phyloP scores from a whole-genome alignment of 164 flowering plant genomes.

The Nelumbo lutea region DNA sequence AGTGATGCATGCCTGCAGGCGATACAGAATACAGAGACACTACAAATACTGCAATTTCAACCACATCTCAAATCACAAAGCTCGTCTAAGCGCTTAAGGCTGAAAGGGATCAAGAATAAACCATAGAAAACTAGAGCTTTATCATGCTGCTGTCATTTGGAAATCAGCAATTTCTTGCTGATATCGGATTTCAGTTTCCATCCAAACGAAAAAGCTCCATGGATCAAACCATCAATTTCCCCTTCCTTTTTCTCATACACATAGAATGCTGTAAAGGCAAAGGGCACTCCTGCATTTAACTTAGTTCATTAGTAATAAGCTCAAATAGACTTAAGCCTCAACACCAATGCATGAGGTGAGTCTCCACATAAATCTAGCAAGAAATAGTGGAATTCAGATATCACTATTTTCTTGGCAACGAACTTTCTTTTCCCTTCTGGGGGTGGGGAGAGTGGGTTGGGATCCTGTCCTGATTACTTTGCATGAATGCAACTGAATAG shows the following conservation, averaged over 20 bases:
- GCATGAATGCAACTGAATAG: neutral
- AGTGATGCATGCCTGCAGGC: too few species aligned
- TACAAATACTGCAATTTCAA: too few species aligned
- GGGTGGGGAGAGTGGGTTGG: neutral
- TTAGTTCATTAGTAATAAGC: neutral
- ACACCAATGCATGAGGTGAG: neutral
- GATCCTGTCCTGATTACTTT: neutral
- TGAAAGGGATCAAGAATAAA: neutral
- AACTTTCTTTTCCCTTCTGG: too few species aligned
- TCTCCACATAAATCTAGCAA: neutral
- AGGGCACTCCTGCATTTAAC: constrained; percentile 48
- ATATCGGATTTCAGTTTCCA: constrained; percentile 41
- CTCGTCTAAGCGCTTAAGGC: neutral
- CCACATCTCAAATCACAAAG: neutral
- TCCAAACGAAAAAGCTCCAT: constrained; percentile 28
- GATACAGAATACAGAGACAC: too few species aligned
- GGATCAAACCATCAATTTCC: constrained; percentile 56
- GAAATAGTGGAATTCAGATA: neutral
- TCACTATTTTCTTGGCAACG: neutral
- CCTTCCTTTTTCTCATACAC: constrained; percentile 72
- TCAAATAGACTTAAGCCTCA: neutral
- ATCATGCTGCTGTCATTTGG: constrained; percentile 15
- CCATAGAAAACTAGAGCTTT: too few species aligned
- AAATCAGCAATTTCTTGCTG: constrained; percentile 21
- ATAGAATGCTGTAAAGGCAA: constrained; percentile 52